phyloP scores from a whole-genome alignment of 2,329 filamentous ascomycete genomes.

The Nigrospora sphaerica region DNA sequence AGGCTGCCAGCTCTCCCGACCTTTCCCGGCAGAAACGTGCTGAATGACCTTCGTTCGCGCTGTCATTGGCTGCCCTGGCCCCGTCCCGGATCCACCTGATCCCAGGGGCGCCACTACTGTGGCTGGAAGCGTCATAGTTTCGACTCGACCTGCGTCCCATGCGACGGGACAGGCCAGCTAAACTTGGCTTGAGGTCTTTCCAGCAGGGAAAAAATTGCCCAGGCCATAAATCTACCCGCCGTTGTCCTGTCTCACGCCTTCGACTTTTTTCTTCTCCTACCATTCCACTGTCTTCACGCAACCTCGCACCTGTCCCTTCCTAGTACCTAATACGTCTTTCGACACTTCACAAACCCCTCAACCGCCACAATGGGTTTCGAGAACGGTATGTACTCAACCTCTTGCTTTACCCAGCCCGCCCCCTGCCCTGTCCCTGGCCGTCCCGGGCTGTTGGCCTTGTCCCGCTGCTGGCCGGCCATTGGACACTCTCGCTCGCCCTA shows the following conservation, averaged over 20 bases:
- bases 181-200: too few relatives aligned
- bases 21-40: too few relatives aligned
- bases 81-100: too few relatives aligned
- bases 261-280: slow-evolving; percentile 5
- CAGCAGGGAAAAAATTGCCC: too few relatives aligned
- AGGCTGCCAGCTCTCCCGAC: too few relatives aligned
- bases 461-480: slow-evolving; percentile 14
- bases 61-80: too few relatives aligned
- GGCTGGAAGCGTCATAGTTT: slow-evolving; percentile 2
- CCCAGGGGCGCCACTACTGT: not conserved
- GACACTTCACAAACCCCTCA: slow-evolving; percentile 17
- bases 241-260: not conserved
- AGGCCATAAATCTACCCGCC: too few relatives aligned
- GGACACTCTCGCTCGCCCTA: slow-evolving; percentile 5
- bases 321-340: slow-evolving; percentile 19
- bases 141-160: too few relatives aligned
- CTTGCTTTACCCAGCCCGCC: slow-evolving; percentile 10
- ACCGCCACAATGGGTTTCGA: slow-evolving; percentile 36
- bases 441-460: slow-evolving; percentile 6
- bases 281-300: slow-evolving; percentile 1
- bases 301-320: slow-evolving; percentile 6
- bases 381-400: slow-evolving; percentile 30
- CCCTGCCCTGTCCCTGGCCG: slow-evolving; percentile 4
- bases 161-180: too few relatives aligned
- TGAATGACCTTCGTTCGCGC: too few relatives aligned